Evolutionary conservation across 2,329 filamentous ascomycete genomes (phyloP).

Genomic region (Dactylellina drechsleri): DNA sequence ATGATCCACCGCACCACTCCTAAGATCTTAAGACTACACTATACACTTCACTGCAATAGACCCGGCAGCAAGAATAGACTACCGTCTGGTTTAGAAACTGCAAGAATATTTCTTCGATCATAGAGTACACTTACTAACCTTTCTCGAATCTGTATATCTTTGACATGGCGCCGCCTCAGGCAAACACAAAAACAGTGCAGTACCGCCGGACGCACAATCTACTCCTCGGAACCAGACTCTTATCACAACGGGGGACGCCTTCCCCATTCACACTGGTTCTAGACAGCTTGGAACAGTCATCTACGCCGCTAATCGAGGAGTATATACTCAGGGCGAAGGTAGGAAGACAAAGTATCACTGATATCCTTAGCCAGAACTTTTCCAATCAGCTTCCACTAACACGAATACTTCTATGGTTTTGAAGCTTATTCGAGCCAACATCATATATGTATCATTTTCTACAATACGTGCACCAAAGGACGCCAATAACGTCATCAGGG

Average conservation of each 20-base stretch:
- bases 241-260: slow-evolving; percentile 79
- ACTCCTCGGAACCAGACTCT: slow-evolving; percentile 81
- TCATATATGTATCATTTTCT: slow-evolving; percentile 81
- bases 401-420: neutral
- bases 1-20: slow-evolving; percentile 25
- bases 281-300: slow-evolving; percentile 85
- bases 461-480: slow-evolving; percentile 73
- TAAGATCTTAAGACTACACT: neutral
- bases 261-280: slow-evolving; percentile 88
- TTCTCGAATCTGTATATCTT: neutral
- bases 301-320: slow-evolving; percentile 75
- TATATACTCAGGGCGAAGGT: slow-evolving; percentile 80
- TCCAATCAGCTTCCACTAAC: neutral
- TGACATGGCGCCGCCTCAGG: slow-evolving; percentile 47
- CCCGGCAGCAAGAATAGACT: no score
- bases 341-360: slow-evolving; percentile 50
- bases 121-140: neutral
- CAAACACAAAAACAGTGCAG: slow-evolving; percentile 54
- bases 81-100: no score
- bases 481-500: slow-evolving; percentile 75
- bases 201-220: slow-evolving; percentile 86
- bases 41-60: neutral
- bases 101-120: neutral
- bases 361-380: no score
- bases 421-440: slow-evolving; percentile 66